These are phyloP conservation scores for Perkinsus marinus DNA, from an alignment of 169 alveolate species.

Conservation along the genomic window DNA sequence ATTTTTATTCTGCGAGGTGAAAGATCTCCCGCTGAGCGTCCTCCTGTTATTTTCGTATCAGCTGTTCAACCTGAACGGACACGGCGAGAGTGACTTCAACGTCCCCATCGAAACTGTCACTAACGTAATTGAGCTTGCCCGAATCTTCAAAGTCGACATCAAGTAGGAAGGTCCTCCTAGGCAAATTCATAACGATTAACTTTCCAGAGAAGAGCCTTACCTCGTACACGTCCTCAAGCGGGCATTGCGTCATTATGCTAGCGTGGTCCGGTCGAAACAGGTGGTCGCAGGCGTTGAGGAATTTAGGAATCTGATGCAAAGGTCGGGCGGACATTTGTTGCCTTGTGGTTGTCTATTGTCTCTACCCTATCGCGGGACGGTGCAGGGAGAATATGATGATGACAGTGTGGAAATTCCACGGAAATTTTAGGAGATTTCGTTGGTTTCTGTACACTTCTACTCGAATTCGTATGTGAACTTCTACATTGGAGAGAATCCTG, in stretches of 20 bases:
- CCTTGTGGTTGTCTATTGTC: too few species aligned
- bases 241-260: conserved; percentile 20
- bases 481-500: too few species aligned
- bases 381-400: too few species aligned
- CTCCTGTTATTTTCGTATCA: not conserved
- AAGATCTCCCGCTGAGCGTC: not conserved
- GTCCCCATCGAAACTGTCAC: not conserved
- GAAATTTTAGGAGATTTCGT: too few species aligned
- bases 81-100: not conserved
- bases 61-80: not conserved
- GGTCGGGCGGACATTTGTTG: too few species aligned
- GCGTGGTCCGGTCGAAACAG: not conserved
- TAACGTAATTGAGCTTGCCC: conserved; percentile 22
- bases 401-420: too few species aligned
- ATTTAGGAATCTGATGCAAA: conserved; percentile 23
- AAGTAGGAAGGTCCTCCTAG: not conserved
- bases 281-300: conserved; percentile 22
- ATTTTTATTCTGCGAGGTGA: conserved; percentile 6
- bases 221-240: conserved; percentile 26
- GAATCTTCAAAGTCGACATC: conserved; percentile 24
- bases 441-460: too few species aligned
- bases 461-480: too few species aligned
- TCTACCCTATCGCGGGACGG: too few species aligned
- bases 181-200: too few species aligned
- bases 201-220: conserved; percentile 11